These are phyloP conservation scores for barley (Hordeum vulgare) DNA, from an alignment of 176 grass and related monocot species.

Conservation along the genomic window DNA sequence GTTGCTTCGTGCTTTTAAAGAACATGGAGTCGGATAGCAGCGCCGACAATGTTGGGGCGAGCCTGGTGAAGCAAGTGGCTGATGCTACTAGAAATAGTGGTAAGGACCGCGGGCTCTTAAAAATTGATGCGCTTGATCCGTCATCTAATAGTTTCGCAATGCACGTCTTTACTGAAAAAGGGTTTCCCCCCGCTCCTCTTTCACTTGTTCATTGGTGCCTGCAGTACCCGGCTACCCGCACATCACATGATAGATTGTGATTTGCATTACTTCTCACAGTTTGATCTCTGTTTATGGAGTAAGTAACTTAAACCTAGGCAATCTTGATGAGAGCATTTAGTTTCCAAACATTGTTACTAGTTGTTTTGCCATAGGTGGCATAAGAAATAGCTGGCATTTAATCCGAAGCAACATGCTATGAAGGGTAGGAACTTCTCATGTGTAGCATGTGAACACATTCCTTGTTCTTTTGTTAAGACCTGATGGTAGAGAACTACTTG, in stretches of 20 bases:
- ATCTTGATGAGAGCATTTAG: background rate
- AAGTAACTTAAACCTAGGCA: background rate
- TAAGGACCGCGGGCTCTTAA: slow-evolving; percentile 13
- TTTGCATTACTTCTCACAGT: background rate
- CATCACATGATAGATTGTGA: background rate
- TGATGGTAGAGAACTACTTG: background rate
- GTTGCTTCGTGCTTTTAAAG: slow-evolving; percentile 33
- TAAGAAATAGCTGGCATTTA: background rate
- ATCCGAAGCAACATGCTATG: background rate
- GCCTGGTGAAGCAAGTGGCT: slow-evolving; percentile 84
- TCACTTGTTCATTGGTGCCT: background rate
- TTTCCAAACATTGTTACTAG: background rate
- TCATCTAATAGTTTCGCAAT: background rate
- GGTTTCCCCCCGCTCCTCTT: too few relatives aligned
- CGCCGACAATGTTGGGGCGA: slow-evolving; percentile 67
- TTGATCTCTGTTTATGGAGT: background rate
- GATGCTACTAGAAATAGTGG: slow-evolving; percentile 78
- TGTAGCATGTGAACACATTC: background rate
- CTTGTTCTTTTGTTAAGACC: background rate
- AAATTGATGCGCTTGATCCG: background rate
- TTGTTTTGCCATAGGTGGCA: background rate
- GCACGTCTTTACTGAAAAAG: too few relatives aligned
- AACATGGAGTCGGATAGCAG: slow-evolving; percentile 75
- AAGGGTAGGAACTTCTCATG: background rate
- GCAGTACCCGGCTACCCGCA: background rate